A percentile compares a stretch with the other conserved stretches of the same genome.
phyloP scores from a whole-genome alignment of 1,284 basidiomycete species.

The Ceratobasidium sp. region DNA sequence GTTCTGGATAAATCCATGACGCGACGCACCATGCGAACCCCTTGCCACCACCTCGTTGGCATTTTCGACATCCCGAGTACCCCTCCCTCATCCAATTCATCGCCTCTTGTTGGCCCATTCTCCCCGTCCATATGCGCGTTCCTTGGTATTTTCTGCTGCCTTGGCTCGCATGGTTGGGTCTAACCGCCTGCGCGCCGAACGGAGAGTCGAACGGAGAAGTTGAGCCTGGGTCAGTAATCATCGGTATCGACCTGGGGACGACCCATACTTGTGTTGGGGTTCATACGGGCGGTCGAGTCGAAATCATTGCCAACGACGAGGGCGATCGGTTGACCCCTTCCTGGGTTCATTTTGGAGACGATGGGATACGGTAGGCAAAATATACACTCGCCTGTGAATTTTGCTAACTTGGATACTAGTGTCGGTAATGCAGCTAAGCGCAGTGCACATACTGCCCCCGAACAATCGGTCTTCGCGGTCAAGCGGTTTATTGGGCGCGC shows the following conservation, averaged over 20 bases:
- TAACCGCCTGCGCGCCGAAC: background rate
- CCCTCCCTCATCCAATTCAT: background rate
- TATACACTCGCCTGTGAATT: background rate
- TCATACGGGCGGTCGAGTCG: constrained; percentile 69
- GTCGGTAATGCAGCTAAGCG: constrained; percentile 70
- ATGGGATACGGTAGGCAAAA: constrained; percentile 64
- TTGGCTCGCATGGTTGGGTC: background rate
- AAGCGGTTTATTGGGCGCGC: background rate
- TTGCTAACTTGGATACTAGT: constrained; percentile 12
- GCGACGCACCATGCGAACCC: background rate
- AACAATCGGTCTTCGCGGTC: background rate
- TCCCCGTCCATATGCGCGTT: background rate
- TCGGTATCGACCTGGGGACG: constrained; percentile 66
- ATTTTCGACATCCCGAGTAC: background rate
- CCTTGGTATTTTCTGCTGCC: background rate
- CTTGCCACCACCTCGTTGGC: background rate
- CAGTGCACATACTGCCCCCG: background rate
- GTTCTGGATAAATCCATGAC: background rate
- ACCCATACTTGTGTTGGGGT: constrained; percentile 59
- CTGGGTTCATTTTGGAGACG: constrained; percentile 69
- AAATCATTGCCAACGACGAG: constrained; percentile 71
- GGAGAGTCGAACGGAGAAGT: no score
- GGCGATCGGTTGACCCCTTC: constrained; percentile 75
- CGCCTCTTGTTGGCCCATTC: background rate
- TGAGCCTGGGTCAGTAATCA: constrained; percentile 70